A percentile compares a stretch with the other conserved stretches of the same genome.
phyloP scores from a whole-genome alignment of 495 filamentous ascomycete genomes.

The Podospora tetraspora region DNA sequence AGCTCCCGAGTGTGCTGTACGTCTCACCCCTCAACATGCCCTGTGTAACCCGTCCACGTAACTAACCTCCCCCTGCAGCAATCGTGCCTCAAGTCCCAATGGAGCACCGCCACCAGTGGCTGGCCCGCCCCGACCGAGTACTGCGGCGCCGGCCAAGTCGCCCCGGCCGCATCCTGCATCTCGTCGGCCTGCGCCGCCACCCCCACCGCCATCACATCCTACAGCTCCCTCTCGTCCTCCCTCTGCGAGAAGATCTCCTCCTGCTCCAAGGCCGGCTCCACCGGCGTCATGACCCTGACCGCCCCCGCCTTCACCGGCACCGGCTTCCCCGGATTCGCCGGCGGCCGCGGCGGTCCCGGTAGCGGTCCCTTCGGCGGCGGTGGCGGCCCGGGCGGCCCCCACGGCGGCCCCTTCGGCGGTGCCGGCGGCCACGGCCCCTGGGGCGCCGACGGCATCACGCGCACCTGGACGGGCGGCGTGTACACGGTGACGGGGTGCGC shows the following conservation, averaged over 20 bases:
- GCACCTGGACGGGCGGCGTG: conserved; percentile 40
- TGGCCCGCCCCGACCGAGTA: conserved; percentile 44
- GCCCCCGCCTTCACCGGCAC: conserved; percentile 37
- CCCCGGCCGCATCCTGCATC: conserved; percentile 35
- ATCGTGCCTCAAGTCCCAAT: conserved; percentile 41
- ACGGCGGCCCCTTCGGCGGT: conserved; percentile 3
- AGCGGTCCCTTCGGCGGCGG: conserved; percentile 3
- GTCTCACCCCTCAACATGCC: conserved; percentile 16
- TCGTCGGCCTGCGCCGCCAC: conserved; percentile 35
- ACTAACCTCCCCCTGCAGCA: conserved; percentile 24
- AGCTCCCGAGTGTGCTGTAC: conserved; percentile 42
- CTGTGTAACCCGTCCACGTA: neutral
- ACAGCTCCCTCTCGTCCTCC: conserved; percentile 37
- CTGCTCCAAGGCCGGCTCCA: conserved; percentile 37
- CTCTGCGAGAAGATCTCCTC: conserved; percentile 36
- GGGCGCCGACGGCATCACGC: conserved; percentile 17
- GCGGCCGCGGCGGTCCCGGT: conserved; percentile 12
- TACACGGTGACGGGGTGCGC: conserved; percentile 46
- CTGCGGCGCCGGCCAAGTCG: conserved; percentile 35
- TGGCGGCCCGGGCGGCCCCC: conserved; percentile 6
- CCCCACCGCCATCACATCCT: conserved; percentile 36
- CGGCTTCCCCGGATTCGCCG: conserved; percentile 24
- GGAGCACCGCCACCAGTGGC: conserved; percentile 25
- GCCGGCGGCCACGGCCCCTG: conserved; percentile 13
- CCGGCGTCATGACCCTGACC: conserved; percentile 39